Conservation (phyloP, 768 basidiomycete species). For the Tricholoma bakamatsutake region DNA sequence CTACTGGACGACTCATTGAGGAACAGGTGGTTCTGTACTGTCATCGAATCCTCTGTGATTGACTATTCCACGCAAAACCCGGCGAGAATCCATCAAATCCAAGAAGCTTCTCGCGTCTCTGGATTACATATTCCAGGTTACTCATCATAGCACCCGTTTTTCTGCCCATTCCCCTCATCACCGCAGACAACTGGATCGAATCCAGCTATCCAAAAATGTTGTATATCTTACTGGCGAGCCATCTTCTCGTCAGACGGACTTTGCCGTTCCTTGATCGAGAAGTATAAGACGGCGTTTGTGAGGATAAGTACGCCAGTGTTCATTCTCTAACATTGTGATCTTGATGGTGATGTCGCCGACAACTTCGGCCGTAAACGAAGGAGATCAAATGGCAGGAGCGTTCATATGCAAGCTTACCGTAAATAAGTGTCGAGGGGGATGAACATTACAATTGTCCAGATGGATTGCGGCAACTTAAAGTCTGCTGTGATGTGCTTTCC, state of each 20-base stretch:
- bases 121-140: background rate
- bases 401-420: background rate
- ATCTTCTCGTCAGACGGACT: too few species aligned
- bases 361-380: slow-evolving; percentile 7
- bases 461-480: too few species aligned
- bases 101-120: background rate
- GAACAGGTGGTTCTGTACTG: too few species aligned
- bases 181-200: background rate
- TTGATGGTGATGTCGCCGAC: slow-evolving; percentile 6
- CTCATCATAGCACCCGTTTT: background rate
- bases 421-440: too few species aligned
- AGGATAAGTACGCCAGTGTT: slow-evolving; percentile 1
- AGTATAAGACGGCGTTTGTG: slow-evolving; percentile 3
- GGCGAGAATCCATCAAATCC: slow-evolving; percentile 12
- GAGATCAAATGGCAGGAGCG: too few species aligned
- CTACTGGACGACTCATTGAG: too few species aligned
- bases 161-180: background rate
- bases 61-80: background rate
- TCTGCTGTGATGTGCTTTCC: too few species aligned
- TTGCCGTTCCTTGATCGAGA: slow-evolving; percentile 8
- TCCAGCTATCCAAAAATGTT: background rate
- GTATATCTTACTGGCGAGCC: background rate
- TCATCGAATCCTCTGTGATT: too few species aligned
- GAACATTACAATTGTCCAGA: background rate
- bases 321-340: background rate